phyloP scores from a whole-genome alignment of 352 stramenopile genomes.

The Elongisporangium senticosum region DNA sequence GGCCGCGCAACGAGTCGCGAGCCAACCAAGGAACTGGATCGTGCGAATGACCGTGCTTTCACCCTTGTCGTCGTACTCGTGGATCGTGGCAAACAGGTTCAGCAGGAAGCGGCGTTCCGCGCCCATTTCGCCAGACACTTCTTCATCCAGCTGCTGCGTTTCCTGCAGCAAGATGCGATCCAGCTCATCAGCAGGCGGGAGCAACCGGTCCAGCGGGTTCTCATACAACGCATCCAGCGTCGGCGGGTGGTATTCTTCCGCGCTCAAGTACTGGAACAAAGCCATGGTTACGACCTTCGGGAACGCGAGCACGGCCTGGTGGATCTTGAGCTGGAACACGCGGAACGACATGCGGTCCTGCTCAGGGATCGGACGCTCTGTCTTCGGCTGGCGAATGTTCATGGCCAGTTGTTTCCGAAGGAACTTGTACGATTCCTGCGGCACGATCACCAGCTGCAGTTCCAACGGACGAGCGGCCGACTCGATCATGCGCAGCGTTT shows the following conservation, averaged over 20 bases:
- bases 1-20: constrained; percentile 60
- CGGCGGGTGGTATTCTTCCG: constrained; percentile 54
- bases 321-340: constrained; percentile 82
- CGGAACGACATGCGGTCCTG: constrained; percentile 85
- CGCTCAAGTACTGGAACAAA: constrained; percentile 75
- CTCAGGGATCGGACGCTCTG: constrained; percentile 70
- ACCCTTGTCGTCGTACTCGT: constrained; percentile 85
- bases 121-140: constrained; percentile 62
- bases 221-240: constrained; percentile 39
- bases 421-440: constrained; percentile 64
- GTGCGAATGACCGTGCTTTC: constrained; percentile 80
- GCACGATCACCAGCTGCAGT: constrained; percentile 65
- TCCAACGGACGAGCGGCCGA: constrained; percentile 62
- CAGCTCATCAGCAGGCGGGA: constrained; percentile 42
- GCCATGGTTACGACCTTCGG: constrained; percentile 54
- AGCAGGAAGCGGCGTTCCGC: constrained; percentile 73
- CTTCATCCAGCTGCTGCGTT: constrained; percentile 54
- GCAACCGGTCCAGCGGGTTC: constrained; percentile 49
- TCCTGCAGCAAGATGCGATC: constrained; percentile 54
- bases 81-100: constrained; percentile 80
- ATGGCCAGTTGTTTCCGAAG: constrained; percentile 73
- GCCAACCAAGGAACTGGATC: constrained; percentile 78
- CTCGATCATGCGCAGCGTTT: constrained; percentile 83
- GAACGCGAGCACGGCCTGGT: constrained; percentile 71
- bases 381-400: constrained; percentile 85